Conservation (phyloP, 2,329 filamentous ascomycete species). For the Penicillium frequentans region DNA sequence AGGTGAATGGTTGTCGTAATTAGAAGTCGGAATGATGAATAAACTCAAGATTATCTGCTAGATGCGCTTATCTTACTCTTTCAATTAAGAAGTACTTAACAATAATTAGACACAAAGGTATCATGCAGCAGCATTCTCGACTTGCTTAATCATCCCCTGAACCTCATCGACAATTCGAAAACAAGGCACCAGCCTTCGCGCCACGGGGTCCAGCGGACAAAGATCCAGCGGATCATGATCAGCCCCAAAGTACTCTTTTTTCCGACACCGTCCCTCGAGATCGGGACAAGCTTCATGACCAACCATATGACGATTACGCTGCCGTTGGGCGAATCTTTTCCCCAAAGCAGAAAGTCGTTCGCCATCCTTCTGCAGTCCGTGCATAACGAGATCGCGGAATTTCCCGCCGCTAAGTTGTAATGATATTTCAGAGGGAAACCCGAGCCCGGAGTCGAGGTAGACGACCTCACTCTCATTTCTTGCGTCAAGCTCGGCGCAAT, state of each 20-base stretch:
- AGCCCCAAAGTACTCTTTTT: constrained; percentile 14
- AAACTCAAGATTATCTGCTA: not conserved
- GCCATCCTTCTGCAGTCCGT: constrained; percentile 19
- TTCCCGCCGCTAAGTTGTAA: constrained; percentile 17
- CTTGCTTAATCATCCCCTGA: constrained; percentile 27
- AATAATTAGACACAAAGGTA: not conserved
- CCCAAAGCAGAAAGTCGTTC: constrained; percentile 19
- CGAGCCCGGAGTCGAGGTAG: constrained; percentile 13
- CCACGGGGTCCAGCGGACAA: constrained; percentile 25
- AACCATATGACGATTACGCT: constrained; percentile 28
- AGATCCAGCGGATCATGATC: constrained; percentile 28
- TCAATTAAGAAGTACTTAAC: not conserved
- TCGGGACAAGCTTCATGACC: constrained; percentile 28
- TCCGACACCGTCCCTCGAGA: constrained; percentile 26
- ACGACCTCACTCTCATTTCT: constrained; percentile 6
- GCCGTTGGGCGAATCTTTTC: constrained; percentile 24
- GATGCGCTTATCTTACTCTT: not conserved
- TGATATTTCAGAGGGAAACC: constrained; percentile 3
- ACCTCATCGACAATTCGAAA: constrained; percentile 33
- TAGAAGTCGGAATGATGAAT: not conserved
- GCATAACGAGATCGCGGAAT: constrained; percentile 9
- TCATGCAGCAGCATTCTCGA: constrained; percentile 7
- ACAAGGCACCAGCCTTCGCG: constrained; percentile 26
- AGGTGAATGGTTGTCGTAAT: constrained; percentile 4
- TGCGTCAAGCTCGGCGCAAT: constrained; percentile 13